Base-by-base conservation (phyloP, 2,329 filamentous ascomycete genomes). In the Sclerotinia trifoliorum region DNA sequence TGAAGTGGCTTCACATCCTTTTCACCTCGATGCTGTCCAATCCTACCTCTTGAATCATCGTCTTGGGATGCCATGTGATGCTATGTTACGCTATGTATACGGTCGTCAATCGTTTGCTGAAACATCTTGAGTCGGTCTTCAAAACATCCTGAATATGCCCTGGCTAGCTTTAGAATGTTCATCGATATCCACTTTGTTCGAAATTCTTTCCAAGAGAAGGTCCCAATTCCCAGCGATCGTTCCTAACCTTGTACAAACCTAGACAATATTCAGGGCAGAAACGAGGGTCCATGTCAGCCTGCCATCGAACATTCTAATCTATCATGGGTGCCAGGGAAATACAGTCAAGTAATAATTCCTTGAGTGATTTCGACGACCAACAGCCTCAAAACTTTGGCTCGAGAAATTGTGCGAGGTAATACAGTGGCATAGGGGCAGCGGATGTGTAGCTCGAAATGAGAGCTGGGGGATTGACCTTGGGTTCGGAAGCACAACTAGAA, bases 211-310 rank as follows among this genome's bases (percentile, higher is more conserved):
- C 39, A 58, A 61, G 51, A 65, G 64, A 58, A 60, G 49, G 24
- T 63, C 48, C 64, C 57, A 60, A 65, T 70, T 70, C 66, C 70
- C 70, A 70, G 69, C 54, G 64, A 52, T 71, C 52, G 70, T 68
- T 67, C 65, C 44, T 26, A 61, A 70, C 69, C 69, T 49, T 67
- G 67, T 65, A 29, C 35, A 44, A 49, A 44, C 46, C 51, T 46
- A 52, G 61, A 29, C 63, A 29, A 66, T 57, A 67, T 67, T 68
- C 61, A 61, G 51, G 57, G 52, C 49, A 54, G 26, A 52, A 52
- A 32, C 63, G 56, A 61, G 57, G 67, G 63, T 52, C 39, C 54
- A 55, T 54, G 55, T 60, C 46, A 55, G n/a, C 54, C 54, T 56
- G 15, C 55, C 48, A 69, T 56, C 46, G 48, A 51, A 57, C 51